These are phyloP conservation scores for Bipolaris gigantea DNA, from an alignment of 2,329 filamentous ascomycete species.

Conservation along the genomic window DNA sequence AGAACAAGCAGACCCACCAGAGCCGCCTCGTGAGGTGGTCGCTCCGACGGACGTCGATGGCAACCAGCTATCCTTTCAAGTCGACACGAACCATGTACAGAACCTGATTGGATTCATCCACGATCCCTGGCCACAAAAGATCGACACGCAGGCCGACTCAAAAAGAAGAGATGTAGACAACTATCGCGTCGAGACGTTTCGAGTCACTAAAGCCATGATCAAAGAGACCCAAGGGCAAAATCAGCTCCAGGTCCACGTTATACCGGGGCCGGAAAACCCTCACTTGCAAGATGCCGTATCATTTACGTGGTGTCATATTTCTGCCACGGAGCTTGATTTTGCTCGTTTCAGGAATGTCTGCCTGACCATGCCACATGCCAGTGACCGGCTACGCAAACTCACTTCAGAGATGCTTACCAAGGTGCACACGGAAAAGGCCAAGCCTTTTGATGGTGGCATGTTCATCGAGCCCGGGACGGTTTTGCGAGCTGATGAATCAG, in stretches of 20 bases:
- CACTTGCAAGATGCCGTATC: slow-evolving; percentile 6
- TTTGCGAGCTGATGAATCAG: slow-evolving; percentile 30
- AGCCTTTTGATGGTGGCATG: slow-evolving; percentile 29
- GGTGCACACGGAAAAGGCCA: slow-evolving; percentile 32
- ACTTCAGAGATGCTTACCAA: slow-evolving; percentile 21
- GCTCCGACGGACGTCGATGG: slow-evolving; percentile 27
- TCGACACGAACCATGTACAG: slow-evolving; percentile 14
- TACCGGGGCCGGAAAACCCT: slow-evolving; percentile 28
- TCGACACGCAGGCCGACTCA: background rate
- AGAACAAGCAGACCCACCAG: background rate
- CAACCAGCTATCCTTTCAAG: slow-evolving; percentile 27
- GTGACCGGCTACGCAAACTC: slow-evolving; percentile 21
- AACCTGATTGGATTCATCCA: background rate
- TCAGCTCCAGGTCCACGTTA: slow-evolving; percentile 23
- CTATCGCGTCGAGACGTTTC: slow-evolving; percentile 24
- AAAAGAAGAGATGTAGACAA: background rate
- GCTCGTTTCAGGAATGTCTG: slow-evolving; percentile 30
- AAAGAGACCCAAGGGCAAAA: slow-evolving; percentile 19
- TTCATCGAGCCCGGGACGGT: slow-evolving; percentile 43
- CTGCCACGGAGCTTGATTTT: slow-evolving; percentile 27
- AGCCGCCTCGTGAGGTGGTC: background rate
- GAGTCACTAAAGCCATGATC: slow-evolving; percentile 30
- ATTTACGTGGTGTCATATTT: slow-evolving; percentile 36
- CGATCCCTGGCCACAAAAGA: background rate
- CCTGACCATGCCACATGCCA: slow-evolving; percentile 21